phyloP scores from a whole-genome alignment of 2,329 filamentous ascomycete genomes.

The Cladosporium velox region DNA sequence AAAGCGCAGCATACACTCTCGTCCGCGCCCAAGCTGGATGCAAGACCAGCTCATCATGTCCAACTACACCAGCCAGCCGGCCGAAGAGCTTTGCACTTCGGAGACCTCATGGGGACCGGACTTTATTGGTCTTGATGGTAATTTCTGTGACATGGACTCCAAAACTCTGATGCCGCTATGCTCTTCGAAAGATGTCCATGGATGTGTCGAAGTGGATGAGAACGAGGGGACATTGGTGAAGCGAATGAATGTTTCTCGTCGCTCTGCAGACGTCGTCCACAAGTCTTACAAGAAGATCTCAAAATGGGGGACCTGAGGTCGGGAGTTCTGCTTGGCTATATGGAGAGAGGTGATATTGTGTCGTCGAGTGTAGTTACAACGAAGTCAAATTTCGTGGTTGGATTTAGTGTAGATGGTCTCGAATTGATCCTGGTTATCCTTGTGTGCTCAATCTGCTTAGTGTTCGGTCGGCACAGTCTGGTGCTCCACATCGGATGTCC shows the following conservation, averaged over 20 bases:
- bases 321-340: no score
- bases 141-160: conserved; percentile 4
- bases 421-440: no score
- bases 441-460: no score
- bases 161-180: conserved; percentile 11
- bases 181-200: background rate
- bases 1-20: background rate
- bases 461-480: no score
- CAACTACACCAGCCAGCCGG: background rate
- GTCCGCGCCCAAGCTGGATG: background rate
- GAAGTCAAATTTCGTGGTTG: no score
- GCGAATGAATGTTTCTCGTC: background rate
- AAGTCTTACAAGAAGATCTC: conserved; percentile 12
- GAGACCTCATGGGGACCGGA: conserved; percentile 14
- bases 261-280: background rate
- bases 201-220: conserved; percentile 4
- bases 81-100: background rate
- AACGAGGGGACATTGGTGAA: background rate
- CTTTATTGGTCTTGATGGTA: conserved; percentile 7
- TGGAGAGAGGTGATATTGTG: no score
- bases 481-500: background rate
- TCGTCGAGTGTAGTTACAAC: no score
- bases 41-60: background rate
- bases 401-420: no score
- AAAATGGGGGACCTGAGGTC: background rate